These are phyloP conservation scores for Rosa persica DNA, from an alignment of 306 rosid species.

Conservation along the genomic window DNA sequence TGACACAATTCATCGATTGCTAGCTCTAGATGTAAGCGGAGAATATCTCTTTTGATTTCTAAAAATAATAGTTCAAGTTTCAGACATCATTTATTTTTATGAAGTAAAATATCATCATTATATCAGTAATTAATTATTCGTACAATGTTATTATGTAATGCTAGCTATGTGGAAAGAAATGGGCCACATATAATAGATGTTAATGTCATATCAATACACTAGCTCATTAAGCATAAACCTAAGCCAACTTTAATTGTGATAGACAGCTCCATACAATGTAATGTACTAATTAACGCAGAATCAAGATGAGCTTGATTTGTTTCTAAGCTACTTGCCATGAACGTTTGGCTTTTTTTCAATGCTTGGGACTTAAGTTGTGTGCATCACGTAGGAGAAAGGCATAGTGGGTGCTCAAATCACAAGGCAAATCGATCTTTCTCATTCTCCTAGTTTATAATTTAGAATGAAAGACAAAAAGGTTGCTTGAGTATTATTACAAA, in stretches of 20 bases:
- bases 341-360: background rate
- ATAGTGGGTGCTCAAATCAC: background rate
- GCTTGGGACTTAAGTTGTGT: background rate
- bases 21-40: too few relatives aligned
- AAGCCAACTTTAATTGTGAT: background rate
- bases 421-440: background rate
- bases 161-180: too few relatives aligned
- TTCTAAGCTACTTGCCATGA: background rate
- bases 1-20: too few relatives aligned
- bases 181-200: too few relatives aligned
- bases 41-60: too few relatives aligned
- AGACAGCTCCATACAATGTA: background rate
- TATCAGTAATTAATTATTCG: too few relatives aligned
- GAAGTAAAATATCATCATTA: too few relatives aligned
- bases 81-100: too few relatives aligned
- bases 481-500: background rate
- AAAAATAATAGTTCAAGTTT: too few relatives aligned
- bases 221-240: too few relatives aligned
- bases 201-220: too few relatives aligned
- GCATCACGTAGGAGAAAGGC: background rate
- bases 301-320: background rate
- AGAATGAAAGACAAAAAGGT: slow-evolving; percentile 13
- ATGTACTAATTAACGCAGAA: background rate
- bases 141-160: too few relatives aligned
- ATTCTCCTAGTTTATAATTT: background rate